Evolutionary conservation across 2,329 filamentous ascomycete species (phyloP), one percentile per base, ranked within the genome.

Genomic region (Elsinoe perseae): DNA sequence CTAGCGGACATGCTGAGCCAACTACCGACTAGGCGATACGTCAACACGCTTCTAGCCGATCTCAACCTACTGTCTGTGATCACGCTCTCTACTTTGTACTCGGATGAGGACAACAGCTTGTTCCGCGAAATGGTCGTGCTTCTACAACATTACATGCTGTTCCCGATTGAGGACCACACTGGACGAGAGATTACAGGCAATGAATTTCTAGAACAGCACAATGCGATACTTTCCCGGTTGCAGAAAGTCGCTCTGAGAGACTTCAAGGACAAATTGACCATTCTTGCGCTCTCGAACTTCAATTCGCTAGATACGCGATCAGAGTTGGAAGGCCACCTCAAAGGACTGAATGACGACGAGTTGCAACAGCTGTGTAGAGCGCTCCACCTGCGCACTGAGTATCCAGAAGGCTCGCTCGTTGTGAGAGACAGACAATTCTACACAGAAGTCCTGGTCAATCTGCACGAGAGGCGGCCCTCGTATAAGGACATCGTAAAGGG

Each of bases 1-100:
- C 76, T 98, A 48, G 85, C 87, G 7, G 93, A 98, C 68, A 74
- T 98, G 18, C 84, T 95, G 69, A 96, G 92, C 65, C 93, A 98
- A 69, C 76, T 97, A 48, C 93, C 93, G 0, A 98, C 95, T 2
- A 80, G 93, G 63, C 83, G 93, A 70, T 97, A 97, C 68, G 88
- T 95, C 67, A 96, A 96, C 69, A 84, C 88, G 1, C 74, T 98
- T 40, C 71, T 97, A 12, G 84, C 87, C 64, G 92, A 98, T 67
- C 75, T 97, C 44, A 90, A 97, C 67, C 72, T 95, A 20, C 72
- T 96, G 25, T 77, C 92, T 1, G 81, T 87, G 8, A 83, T 96
- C 64, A 81, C 80, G 48, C 73, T 95, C 16, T 96, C 92, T 1
- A 85, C 86, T 1, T 73, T 92, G 64, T 95, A 86, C 65, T 83